phyloP scores from a whole-genome alignment of 2,329 filamentous ascomycete genomes.

The Cryphonectria radicalis region DNA sequence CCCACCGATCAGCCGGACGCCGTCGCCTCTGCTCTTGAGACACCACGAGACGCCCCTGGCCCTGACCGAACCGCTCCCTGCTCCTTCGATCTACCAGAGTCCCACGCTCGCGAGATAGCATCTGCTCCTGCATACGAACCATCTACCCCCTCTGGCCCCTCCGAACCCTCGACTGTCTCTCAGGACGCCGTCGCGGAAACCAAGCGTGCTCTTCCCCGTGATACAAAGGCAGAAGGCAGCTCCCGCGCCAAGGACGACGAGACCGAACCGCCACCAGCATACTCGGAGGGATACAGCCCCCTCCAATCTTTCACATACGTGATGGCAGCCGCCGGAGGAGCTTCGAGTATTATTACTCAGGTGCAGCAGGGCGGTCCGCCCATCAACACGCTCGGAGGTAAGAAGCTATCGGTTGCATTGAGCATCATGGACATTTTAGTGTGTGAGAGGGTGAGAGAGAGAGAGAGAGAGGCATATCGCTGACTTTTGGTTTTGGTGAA shows the following conservation, averaged over 20 bases:
- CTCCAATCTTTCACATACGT: conserved; percentile 92
- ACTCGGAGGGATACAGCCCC: conserved; percentile 92
- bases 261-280: conserved; percentile 91
- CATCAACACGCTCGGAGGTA: conserved; percentile 87
- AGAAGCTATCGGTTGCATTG: conserved; percentile 33
- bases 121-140: conserved; percentile 62
- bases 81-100: conserved; percentile 32
- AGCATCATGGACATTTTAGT: not conserved
- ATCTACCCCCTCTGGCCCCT: conserved; percentile 43
- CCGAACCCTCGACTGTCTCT: conserved; percentile 44
- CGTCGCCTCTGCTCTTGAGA: conserved; percentile 41
- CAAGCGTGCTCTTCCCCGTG: conserved; percentile 80
- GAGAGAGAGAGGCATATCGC: not conserved
- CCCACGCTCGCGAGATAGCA: conserved; percentile 37
- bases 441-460: no score
- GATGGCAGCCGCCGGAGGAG: conserved; percentile 96
- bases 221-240: conserved; percentile 73
- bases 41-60: conserved; percentile 44
- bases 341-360: conserved; percentile 98
- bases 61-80: conserved; percentile 42
- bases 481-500: conserved; percentile 32
- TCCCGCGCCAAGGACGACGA: conserved; percentile 76
- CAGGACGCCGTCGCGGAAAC: conserved; percentile 70
- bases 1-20: conserved; percentile 33
- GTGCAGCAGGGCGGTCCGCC: conserved; percentile 92